Base-by-base conservation (phyloP, 2,329 filamentous ascomycete species). In the Aspergillus sp. region DNA sequence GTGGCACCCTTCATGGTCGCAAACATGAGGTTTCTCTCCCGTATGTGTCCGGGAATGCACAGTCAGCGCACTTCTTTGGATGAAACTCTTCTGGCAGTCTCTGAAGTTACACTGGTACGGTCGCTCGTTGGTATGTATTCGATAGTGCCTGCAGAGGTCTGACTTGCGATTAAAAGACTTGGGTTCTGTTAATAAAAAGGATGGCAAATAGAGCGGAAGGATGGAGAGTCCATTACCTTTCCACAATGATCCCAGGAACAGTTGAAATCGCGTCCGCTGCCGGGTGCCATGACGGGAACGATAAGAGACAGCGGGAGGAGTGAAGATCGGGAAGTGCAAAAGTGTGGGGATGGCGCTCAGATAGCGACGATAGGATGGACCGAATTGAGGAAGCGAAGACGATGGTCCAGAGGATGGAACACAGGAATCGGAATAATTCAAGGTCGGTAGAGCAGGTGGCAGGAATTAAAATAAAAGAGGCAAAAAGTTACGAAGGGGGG, bases 111-210 rank as follows among this genome's bases (percentile, higher is more conserved):
- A 79, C 50, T 75, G 73, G 59, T 79, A 79, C n/a, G 77, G 77
- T 48, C 77, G 74, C 61, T 79, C 77, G 63, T 79, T 79, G 62
- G 77, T 79, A 56, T 79, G 77, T 66, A 79, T 79, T 56, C 77
- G 75, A 64, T 75, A 77, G 63, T 79, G 77, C 59, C 77, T 71
- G 64, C 75, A 75, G 41, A 79, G 72, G 66, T 79, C 77, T 21
- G 77, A 79, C 59, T 79, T 79, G 68, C 77, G 75, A 71, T 79
- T 79, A 70, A 79, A 79, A 6, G 76, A 77, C 77, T 31, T 79
- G 62, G 33, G 15, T 7, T 39, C 48, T 47, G 23, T 59, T 23
- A 56, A 31, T 52, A 41, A 31, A 31, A 31, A 8, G 8, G 39
- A 52, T 37, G 55, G 35, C 21, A 40, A 43, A n/a, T 48, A 50